These are phyloP conservation scores for Ramaria sp. DNA, from an alignment of 768 basidiomycete genomes.

Conservation along the genomic window DNA sequence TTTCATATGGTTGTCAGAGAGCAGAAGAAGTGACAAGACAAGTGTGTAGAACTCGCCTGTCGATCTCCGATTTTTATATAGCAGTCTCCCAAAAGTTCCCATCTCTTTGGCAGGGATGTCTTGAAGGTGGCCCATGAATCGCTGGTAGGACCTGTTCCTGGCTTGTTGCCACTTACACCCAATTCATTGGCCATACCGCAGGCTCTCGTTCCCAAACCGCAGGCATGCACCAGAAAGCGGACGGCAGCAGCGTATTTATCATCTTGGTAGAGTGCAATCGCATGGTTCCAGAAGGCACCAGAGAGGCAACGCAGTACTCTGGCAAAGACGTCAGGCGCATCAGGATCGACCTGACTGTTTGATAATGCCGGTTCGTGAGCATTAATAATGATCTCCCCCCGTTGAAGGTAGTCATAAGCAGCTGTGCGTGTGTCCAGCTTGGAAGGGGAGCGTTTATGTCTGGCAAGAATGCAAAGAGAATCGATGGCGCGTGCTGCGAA, in stretches of 20 bases:
- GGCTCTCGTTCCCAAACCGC: slow-evolving; percentile 40
- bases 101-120: slow-evolving; percentile 59
- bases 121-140: slow-evolving; percentile 49
- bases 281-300: slow-evolving; percentile 60
- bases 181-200: slow-evolving; percentile 21
- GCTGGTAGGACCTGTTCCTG: slow-evolving; percentile 17
- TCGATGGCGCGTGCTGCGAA: background rate
- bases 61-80: slow-evolving; percentile 69
- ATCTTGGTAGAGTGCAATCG: slow-evolving; percentile 59
- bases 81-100: slow-evolving; percentile 75
- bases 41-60: slow-evolving; percentile 35
- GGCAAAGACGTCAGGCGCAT: slow-evolving; percentile 35
- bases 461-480: slow-evolving; percentile 6
- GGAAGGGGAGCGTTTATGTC: background rate
- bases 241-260: slow-evolving; percentile 51
- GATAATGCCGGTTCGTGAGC: background rate
- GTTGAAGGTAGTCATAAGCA: slow-evolving; percentile 9
- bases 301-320: slow-evolving; percentile 62
- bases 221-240: slow-evolving; percentile 55
- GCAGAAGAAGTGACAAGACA: slow-evolving; percentile 6
- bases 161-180: slow-evolving; percentile 14
- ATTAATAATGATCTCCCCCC: slow-evolving; percentile 1
- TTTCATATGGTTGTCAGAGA: background rate
- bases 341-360: slow-evolving; percentile 11
- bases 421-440: background rate